These are phyloP conservation scores for Monosporascus cannonballus DNA, from an alignment of 2,329 filamentous ascomycete genomes.

Conservation along the genomic window DNA sequence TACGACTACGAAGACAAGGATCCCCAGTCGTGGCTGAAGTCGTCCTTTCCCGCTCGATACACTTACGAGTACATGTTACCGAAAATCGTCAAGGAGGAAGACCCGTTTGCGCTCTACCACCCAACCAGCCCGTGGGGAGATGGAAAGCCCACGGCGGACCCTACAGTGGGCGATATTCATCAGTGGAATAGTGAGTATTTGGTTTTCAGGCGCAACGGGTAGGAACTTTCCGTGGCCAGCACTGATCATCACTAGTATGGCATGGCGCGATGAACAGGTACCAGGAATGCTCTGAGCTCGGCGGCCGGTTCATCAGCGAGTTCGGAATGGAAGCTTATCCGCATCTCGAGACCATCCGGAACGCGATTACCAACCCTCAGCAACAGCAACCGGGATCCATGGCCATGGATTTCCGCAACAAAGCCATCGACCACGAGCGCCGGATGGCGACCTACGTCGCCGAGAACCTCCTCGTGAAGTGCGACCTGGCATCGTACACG, in stretches of 20 bases:
- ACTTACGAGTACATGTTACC: conserved; percentile 73
- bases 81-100: conserved; percentile 53
- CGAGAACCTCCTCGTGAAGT: conserved; percentile 61
- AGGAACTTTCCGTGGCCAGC: neutral
- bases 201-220: no score
- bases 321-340: conserved; percentile 82
- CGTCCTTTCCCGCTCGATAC: conserved; percentile 69
- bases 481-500: conserved; percentile 39
- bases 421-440: conserved; percentile 69
- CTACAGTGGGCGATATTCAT: conserved; percentile 70
- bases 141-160: conserved; percentile 58
- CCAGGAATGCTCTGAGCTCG: conserved; percentile 64
- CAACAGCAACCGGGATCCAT: conserved; percentile 61
- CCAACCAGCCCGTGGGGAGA: conserved; percentile 70
- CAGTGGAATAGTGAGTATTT: conserved; percentile 59
- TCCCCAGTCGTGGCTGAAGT: conserved; percentile 68
- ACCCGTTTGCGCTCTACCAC: conserved; percentile 61
- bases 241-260: conserved; percentile 48
- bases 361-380: conserved; percentile 49
- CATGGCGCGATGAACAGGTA: conserved; percentile 73
- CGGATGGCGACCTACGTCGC: conserved; percentile 68
- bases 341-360: conserved; percentile 62
- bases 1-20: conserved; percentile 70
- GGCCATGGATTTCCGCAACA: conserved; percentile 76
- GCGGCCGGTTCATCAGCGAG: conserved; percentile 73